Conservation (phyloP, 768 basidiomycete species). For the Austroboletus festivus region DNA sequence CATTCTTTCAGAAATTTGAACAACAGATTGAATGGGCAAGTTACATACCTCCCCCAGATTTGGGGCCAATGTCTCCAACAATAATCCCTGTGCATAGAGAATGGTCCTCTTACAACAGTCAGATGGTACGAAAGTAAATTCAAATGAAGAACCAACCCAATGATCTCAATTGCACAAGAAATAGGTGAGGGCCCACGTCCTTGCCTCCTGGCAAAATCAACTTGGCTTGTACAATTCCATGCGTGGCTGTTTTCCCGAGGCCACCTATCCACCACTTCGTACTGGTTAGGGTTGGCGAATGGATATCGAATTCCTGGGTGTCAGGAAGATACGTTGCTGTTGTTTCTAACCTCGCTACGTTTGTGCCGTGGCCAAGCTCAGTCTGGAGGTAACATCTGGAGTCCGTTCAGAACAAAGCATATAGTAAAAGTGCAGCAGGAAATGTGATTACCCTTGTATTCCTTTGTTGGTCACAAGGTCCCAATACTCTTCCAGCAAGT, state of each 20-base stretch:
- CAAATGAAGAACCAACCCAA: constrained; percentile 39
- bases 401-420: neutral
- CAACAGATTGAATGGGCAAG: neutral
- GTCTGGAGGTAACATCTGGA: constrained; percentile 71
- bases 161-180: constrained; percentile 67
- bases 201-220: constrained; percentile 59
- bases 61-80: constrained; percentile 63
- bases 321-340: constrained; percentile 73
- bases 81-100: constrained; percentile 55
- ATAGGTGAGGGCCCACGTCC: constrained; percentile 70
- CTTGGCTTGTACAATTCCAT: constrained; percentile 74
- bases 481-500: constrained; percentile 51
- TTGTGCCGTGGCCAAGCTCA: constrained; percentile 76
- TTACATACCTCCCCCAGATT: constrained; percentile 32
- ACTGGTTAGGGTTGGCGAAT: constrained; percentile 72
- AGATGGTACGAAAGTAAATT: neutral
- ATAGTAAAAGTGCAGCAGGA: neutral
- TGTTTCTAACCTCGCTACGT: constrained; percentile 66
- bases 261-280: constrained; percentile 84
- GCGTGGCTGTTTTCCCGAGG: constrained; percentile 68
- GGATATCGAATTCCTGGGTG: constrained; percentile 66
- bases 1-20: neutral
- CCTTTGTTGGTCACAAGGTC: constrained; percentile 49
- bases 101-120: constrained; percentile 48
- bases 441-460: constrained; percentile 45